Base-by-base conservation (phyloP, 352 stramenopile genomes). In the Pythium dissotocum region DNA sequence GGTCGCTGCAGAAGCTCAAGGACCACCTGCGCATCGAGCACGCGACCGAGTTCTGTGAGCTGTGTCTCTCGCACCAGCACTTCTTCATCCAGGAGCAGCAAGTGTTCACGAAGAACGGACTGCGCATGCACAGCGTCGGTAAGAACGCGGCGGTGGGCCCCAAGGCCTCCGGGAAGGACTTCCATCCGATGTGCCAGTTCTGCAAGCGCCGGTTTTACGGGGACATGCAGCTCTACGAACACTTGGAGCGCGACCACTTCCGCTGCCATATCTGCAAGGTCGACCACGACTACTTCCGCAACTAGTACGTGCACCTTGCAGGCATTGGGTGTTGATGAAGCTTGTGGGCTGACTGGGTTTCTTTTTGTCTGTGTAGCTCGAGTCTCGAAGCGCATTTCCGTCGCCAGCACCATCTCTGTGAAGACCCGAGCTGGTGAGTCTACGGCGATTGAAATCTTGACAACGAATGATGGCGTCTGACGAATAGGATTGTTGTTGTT, bases 231-330 rank as follows among this genome's bases (percentile, higher is more conserved):
- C 77, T 97, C 57, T 94, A 94, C 61, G 80, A 93, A 28, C 90
- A 97, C 62, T 63, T 97, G 33, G 87, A 94, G 69, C 89, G 90
- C 51, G 87, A 97, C 60, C 90, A 97, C 63, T 97, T 94, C 73
- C 95, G 91, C 65, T 97, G 90, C 61, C 88, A 97, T 60, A 79
- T 97, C 21, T 97, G 90, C 84, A 91, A 93, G 60, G 72, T 83
- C 35, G 87, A 93, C 65, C 87, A 95, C 70, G 82, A 94, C 36
- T 95, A 97, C 72, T 97, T 92, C 69, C 84, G 88, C 63, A 94
- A 97, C 75, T 97, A 97, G 83, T 93, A 79, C 65, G 85, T 88
- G 33, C 28, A 30, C 28, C 28, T 30, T 30, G 4, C 28, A 30
- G 28, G 28, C 28, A 30, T 30, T 30, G 28, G 28, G 28, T 30